Percentiles rank a stretch among this genome's conserved stretches.
Conservation (phyloP, 805 yeast species). For the Pichia deserticola region DNA sequence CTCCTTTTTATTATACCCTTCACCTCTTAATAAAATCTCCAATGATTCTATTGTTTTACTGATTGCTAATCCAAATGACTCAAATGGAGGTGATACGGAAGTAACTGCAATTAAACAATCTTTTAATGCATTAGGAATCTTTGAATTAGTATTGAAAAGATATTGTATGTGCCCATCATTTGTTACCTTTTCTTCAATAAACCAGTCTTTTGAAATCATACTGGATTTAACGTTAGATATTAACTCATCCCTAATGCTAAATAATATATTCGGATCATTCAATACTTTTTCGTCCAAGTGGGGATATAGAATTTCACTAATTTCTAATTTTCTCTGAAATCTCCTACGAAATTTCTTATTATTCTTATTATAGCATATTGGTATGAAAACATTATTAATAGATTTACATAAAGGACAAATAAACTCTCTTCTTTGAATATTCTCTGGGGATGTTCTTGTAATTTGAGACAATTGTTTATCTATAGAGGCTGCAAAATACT, state of each 20-base stretch:
- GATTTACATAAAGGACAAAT: slow-evolving; percentile 90
- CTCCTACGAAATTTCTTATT: slow-evolving; percentile 16
- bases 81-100: slow-evolving; percentile 24
- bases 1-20: slow-evolving; percentile 21
- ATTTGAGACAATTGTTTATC: slow-evolving; percentile 56
- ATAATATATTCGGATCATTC: slow-evolving; percentile 6
- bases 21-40: slow-evolving; percentile 61
- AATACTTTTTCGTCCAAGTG: slow-evolving; percentile 11
- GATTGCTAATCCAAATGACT: slow-evolving; percentile 28
- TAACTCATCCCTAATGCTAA: slow-evolving; percentile 16
- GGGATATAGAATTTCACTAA: slow-evolving; percentile 1
- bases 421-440: slow-evolving; percentile 61
- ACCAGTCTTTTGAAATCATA: slow-evolving; percentile 25
- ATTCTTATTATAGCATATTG: slow-evolving; percentile 56
- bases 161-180: slow-evolving; percentile 6
- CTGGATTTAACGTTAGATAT: slow-evolving; percentile 16
- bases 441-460: slow-evolving; percentile 76
- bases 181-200: slow-evolving; percentile 15
- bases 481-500: slow-evolving; percentile 50
- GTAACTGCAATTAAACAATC: slow-evolving; percentile 20
- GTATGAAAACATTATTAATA: slow-evolving; percentile 75
- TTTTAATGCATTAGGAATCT: slow-evolving; percentile 19
- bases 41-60: slow-evolving; percentile 53
- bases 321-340: slow-evolving; percentile 6
- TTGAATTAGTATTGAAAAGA: slow-evolving; percentile 12